Percentiles rank a stretch among this genome's conserved stretches.
Evolutionary conservation across 768 basidiomycete species (phyloP).

Genomic region (Dioszegia crocea): DNA sequence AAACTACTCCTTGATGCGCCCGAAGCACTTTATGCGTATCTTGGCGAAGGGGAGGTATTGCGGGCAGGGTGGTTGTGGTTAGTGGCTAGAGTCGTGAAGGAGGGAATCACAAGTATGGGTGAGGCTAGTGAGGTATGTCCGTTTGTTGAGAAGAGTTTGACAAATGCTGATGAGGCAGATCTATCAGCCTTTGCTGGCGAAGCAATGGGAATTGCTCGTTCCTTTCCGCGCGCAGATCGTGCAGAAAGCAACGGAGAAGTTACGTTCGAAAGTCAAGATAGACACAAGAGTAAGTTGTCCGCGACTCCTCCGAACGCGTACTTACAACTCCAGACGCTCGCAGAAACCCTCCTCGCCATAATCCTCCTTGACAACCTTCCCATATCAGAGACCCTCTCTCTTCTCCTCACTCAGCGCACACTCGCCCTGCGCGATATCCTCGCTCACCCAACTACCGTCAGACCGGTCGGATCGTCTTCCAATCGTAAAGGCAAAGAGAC

Average conservation of each 20-base stretch:
- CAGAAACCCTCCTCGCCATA: slow-evolving; percentile 73
- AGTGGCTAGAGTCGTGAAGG: slow-evolving; percentile 76
- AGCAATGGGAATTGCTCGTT: slow-evolving; percentile 86
- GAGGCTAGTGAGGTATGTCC: slow-evolving; percentile 60
- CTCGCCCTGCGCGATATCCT: slow-evolving; percentile 41
- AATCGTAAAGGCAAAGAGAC: background rate
- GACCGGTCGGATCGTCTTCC: background rate
- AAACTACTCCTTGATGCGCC: slow-evolving; percentile 89
- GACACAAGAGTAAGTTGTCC: slow-evolving; percentile 13
- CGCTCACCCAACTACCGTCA: slow-evolving; percentile 8
- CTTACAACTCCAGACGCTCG: slow-evolving; percentile 58
- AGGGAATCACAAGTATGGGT: slow-evolving; percentile 63
- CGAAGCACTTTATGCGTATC: slow-evolving; percentile 74
- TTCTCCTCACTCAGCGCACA: slow-evolving; percentile 62
- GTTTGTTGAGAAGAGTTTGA: slow-evolving; percentile 11
- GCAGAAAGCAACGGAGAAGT: slow-evolving; percentile 76
- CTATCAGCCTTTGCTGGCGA: slow-evolving; percentile 80
- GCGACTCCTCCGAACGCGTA: slow-evolving; percentile 21
- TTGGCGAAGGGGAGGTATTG: slow-evolving; percentile 73
- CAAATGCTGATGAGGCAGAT: slow-evolving; percentile 62
- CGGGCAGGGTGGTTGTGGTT: slow-evolving; percentile 84
- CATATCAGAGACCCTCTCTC: slow-evolving; percentile 64
- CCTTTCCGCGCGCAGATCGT: slow-evolving; percentile 85
- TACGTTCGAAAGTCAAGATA: slow-evolving; percentile 61
- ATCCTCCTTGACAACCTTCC: slow-evolving; percentile 86